These are phyloP conservation scores for Ceratobasidium sp. DNA, from an alignment of 1,284 basidiomycete species.

Conservation along the genomic window DNA sequence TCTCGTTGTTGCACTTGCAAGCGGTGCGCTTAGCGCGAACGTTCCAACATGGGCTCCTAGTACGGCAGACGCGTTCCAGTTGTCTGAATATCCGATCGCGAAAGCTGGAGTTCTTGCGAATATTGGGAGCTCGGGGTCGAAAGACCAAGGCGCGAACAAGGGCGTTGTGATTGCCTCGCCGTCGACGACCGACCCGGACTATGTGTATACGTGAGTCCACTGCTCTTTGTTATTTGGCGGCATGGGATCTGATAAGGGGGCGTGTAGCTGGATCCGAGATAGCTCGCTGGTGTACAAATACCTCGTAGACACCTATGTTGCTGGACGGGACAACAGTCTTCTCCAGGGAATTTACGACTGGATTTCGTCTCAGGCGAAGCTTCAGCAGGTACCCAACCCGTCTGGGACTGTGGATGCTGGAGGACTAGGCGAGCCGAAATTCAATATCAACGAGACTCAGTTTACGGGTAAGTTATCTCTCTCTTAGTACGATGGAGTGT, in stretches of 20 bases:
- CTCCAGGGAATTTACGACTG: slow-evolving; percentile 47
- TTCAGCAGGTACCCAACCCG: slow-evolving; percentile 63
- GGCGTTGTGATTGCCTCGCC: slow-evolving; percentile 46
- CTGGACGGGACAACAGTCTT: slow-evolving; percentile 48
- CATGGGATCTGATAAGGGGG: neutral
- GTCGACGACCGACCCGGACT: slow-evolving; percentile 47
- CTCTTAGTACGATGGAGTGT: neutral
- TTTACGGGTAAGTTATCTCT: slow-evolving; percentile 49
- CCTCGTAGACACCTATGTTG: slow-evolving; percentile 48
- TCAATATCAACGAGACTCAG: slow-evolving; percentile 51
- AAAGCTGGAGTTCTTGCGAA: slow-evolving; percentile 46
- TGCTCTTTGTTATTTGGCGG: neutral
- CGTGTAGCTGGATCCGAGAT: slow-evolving; percentile 25
- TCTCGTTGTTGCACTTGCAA: slow-evolving; percentile 19
- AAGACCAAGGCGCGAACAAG: slow-evolving; percentile 44
- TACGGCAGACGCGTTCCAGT: slow-evolving; percentile 40
- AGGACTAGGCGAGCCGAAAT: slow-evolving; percentile 56
- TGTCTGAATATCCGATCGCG: slow-evolving; percentile 40
- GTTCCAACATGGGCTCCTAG: slow-evolving; percentile 22
- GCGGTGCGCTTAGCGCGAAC: neutral
- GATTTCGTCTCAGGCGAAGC: slow-evolving; percentile 43
- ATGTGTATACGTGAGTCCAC: slow-evolving; percentile 47
- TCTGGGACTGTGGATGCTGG: slow-evolving; percentile 71
- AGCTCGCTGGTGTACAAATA: slow-evolving; percentile 49
- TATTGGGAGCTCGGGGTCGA: slow-evolving; percentile 37